Evolutionary conservation across 306 rosid genomes (phyloP).

Genomic region (Cucurbita argyrosperma): DNA sequence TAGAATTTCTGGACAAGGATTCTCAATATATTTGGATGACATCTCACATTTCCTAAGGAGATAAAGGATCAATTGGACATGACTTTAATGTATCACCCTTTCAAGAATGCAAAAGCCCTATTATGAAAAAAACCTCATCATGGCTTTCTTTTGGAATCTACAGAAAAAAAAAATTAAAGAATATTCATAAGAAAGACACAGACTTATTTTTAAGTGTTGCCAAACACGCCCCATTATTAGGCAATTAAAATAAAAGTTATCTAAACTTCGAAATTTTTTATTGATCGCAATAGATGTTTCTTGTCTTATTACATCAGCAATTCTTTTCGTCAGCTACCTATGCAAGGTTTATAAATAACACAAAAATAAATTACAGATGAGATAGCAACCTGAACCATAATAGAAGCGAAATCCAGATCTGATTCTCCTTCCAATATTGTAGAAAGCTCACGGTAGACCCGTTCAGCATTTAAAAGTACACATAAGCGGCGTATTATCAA

Average conservation of each 20-base stretch:
- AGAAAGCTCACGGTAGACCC: conserved; percentile 85
- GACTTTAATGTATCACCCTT: no score
- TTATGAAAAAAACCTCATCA: no score
- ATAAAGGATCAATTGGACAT: no score
- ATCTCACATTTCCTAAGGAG: no score
- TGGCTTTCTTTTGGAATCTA: no score
- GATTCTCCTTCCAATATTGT: conserved; percentile 73
- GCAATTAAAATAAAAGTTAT: background rate
- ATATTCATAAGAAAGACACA: no score
- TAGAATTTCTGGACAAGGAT: no score
- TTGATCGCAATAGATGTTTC: background rate
- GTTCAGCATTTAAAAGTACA: conserved; percentile 88
- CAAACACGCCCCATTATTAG: background rate
- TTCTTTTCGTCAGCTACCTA: background rate
- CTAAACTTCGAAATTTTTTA: background rate
- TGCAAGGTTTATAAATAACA: conserved; percentile 4
- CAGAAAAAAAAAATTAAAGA: no score
- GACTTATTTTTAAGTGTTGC: background rate
- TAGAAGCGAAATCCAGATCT: conserved; percentile 76
- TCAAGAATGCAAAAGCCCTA: no score
- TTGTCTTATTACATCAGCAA: background rate
- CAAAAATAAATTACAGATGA: conserved; percentile 1
- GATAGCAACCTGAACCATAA: conserved; percentile 82
- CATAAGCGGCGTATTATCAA: conserved; percentile 86
- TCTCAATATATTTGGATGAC: no score